Percentiles rank a stretch among this genome's conserved stretches.
These are phyloP conservation scores for Stachybotrys elegans DNA, from an alignment of 2,329 filamentous ascomycete species.

Conservation along the genomic window DNA sequence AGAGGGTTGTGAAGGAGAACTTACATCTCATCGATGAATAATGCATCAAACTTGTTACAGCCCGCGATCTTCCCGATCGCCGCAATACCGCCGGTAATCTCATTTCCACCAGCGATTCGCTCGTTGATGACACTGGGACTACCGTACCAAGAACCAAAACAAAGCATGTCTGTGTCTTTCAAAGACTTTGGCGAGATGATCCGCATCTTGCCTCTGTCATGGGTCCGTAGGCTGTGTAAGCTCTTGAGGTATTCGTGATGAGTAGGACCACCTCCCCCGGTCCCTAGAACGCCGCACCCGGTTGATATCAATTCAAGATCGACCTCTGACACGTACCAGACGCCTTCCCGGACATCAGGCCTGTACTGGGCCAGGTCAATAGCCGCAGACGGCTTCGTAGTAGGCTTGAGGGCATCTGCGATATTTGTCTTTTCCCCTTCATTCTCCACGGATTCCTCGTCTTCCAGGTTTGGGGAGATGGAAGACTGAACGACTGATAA, in stretches of 20 bases:
- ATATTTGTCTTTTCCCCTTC: slow-evolving; percentile 21
- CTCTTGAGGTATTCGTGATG: slow-evolving; percentile 40
- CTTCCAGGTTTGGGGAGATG: slow-evolving; percentile 4
- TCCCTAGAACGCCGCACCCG: slow-evolving; percentile 30
- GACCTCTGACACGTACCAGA: slow-evolving; percentile 30
- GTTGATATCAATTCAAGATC: slow-evolving; percentile 30
- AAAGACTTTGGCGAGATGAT: slow-evolving; percentile 32
- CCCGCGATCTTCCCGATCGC: slow-evolving; percentile 26
- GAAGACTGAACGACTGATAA: slow-evolving; percentile 15
- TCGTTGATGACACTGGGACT: slow-evolving; percentile 36
- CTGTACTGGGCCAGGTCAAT: slow-evolving; percentile 24
- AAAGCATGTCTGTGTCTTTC: slow-evolving; percentile 31
- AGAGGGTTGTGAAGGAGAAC: slow-evolving; percentile 2
- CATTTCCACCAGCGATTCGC: slow-evolving; percentile 27
- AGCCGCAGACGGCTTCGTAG: slow-evolving; percentile 23
- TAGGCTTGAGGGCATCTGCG: slow-evolving; percentile 20
- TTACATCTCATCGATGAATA: slow-evolving; percentile 33
- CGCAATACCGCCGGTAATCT: slow-evolving; percentile 31
- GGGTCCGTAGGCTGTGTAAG: slow-evolving; percentile 29
- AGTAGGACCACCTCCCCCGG: slow-evolving; percentile 29
- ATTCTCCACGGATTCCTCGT: slow-evolving; percentile 12
- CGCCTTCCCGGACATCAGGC: slow-evolving; percentile 23
- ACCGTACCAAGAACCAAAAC: slow-evolving; percentile 40
- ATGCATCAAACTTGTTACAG: slow-evolving; percentile 23
- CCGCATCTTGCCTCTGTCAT: slow-evolving; percentile 28